Conservation (phyloP, 1,139 yeast genomes). For the Zygosaccharomyces sapae region DNA sequence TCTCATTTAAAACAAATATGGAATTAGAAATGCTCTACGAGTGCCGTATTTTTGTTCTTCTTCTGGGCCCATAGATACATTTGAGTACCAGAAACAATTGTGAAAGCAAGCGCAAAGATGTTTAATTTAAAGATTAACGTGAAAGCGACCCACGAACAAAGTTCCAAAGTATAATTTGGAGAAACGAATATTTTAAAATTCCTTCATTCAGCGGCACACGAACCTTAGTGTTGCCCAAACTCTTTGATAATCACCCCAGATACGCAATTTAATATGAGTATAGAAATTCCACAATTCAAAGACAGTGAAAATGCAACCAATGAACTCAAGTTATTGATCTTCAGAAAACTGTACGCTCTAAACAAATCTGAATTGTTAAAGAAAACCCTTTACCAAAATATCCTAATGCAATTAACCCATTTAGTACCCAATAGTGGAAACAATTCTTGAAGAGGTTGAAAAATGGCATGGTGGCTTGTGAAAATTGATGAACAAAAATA, state of each 20-base stretch:
- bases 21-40: constrained; percentile 39
- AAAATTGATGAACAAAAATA: constrained; percentile 73
- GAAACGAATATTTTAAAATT: constrained; percentile 41
- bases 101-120: constrained; percentile 69
- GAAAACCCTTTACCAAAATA: constrained; percentile 63
- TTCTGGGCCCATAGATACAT: constrained; percentile 67
- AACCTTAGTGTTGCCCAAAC: constrained; percentile 38
- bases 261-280: constrained; percentile 50
- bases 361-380: constrained; percentile 28
- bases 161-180: constrained; percentile 91
- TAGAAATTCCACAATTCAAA: constrained; percentile 70
- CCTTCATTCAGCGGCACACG: constrained; percentile 44
- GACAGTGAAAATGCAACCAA: constrained; percentile 53
- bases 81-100: constrained; percentile 66
- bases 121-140: constrained; percentile 66
- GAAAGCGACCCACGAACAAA: constrained; percentile 65
- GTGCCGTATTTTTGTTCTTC: constrained; percentile 51
- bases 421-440: constrained; percentile 83
- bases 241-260: constrained; percentile 40
- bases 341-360: constrained; percentile 19
- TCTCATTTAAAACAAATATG: constrained; percentile 34
- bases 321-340: constrained; percentile 21
- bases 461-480: constrained; percentile 88
- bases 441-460: constrained; percentile 84
- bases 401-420: constrained; percentile 68